phyloP scores from a whole-genome alignment of 768 basidiomycete species.

The Suillus sp. region DNA sequence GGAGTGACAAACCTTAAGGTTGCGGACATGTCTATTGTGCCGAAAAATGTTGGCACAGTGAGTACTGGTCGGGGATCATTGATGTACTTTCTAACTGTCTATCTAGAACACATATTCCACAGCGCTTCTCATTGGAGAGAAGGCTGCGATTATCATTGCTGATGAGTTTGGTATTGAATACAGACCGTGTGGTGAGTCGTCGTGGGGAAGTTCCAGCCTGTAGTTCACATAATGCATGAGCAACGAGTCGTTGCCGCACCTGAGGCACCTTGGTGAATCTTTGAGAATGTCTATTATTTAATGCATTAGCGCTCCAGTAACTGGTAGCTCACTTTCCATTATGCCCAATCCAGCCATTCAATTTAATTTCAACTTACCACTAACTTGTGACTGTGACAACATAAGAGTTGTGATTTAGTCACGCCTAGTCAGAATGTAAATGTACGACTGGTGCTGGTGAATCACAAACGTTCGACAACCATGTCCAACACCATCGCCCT shows the following conservation, averaged over 20 bases:
- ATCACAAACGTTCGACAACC: slow-evolving; percentile 22
- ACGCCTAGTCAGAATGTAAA: neutral
- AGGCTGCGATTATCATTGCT: neutral
- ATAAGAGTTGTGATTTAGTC: slow-evolving; percentile 20
- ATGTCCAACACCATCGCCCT: slow-evolving; percentile 59
- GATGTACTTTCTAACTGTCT: neutral
- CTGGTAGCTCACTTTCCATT: too few relatives aligned
- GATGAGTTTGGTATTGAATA: neutral
- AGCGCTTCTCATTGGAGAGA: neutral
- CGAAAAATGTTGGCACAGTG: neutral
- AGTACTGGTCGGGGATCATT: neutral
- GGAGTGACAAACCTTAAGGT: neutral
- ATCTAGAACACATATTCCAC: neutral
- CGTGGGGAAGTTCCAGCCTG: neutral
- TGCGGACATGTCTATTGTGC: neutral
- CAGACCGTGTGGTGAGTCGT: neutral
- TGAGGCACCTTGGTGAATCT: too few relatives aligned
- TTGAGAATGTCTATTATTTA: too few relatives aligned
- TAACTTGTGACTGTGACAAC: slow-evolving; percentile 2
- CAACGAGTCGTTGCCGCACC: too few relatives aligned
- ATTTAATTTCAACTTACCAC: too few relatives aligned
- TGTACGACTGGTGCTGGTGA: slow-evolving; percentile 13
- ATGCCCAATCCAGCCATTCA: too few relatives aligned
- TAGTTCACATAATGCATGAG: too few relatives aligned
- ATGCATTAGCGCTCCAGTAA: too few relatives aligned